These are phyloP conservation scores for Ceratobasidium sp. DNA, from an alignment of 1,284 basidiomycete species.

Conservation along the genomic window DNA sequence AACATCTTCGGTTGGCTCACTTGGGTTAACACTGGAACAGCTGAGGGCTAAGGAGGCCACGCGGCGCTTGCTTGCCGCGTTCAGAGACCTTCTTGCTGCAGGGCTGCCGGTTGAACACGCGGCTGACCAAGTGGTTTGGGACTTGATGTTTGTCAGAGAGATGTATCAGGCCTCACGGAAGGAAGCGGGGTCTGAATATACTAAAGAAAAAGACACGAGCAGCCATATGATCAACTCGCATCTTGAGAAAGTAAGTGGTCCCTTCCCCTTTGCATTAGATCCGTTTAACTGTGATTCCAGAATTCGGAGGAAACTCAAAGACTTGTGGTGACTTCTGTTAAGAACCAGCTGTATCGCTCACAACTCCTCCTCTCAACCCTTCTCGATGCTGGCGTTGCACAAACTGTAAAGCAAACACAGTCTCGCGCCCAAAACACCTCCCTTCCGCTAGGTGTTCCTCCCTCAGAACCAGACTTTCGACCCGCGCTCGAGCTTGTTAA, in stretches of 20 bases:
- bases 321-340: conserved; percentile 55
- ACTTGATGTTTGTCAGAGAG: conserved; percentile 61
- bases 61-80: conserved; percentile 50
- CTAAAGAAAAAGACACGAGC: conserved; percentile 6
- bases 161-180: conserved; percentile 56
- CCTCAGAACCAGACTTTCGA: conserved; percentile 60
- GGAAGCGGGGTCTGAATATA: conserved; percentile 46
- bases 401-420: conserved; percentile 42
- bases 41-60: conserved; percentile 54
- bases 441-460: conserved; percentile 51
- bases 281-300: conserved; percentile 53
- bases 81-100: conserved; percentile 26
- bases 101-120: conserved; percentile 46
- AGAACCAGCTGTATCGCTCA: conserved; percentile 53
- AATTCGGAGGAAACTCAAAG: conserved; percentile 48
- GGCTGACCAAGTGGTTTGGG: conserved; percentile 54
- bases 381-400: conserved; percentile 33
- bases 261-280: not conserved
- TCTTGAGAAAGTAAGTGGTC: conserved; percentile 1
- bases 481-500: conserved; percentile 64
- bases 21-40: conserved; percentile 55
- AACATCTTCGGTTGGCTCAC: conserved; percentile 64
- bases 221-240: conserved; percentile 21
- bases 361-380: conserved; percentile 46
- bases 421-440: conserved; percentile 40